These are phyloP conservation scores for Pichia sp. DNA, from an alignment of 1,139 yeast species.

Conservation along the genomic window DNA sequence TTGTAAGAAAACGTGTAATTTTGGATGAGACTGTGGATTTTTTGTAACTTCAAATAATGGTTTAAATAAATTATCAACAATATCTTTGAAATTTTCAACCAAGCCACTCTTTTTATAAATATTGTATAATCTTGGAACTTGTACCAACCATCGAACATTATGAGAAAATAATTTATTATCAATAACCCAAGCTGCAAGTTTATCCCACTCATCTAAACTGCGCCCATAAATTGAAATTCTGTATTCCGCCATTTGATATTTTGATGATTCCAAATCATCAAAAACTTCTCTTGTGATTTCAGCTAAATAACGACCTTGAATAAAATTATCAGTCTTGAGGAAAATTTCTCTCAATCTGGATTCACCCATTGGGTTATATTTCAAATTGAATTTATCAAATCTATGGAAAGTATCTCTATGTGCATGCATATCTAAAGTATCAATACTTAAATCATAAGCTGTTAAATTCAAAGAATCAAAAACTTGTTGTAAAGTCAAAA, in stretches of 20 bases:
- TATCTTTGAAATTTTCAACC: slow-evolving; percentile 67
- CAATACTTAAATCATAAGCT: slow-evolving; percentile 92
- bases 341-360: slow-evolving; percentile 94
- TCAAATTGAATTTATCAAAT: slow-evolving; percentile 93
- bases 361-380: slow-evolving; percentile 97
- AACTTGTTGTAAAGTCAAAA: slow-evolving; percentile 80
- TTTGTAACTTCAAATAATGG: slow-evolving; percentile 91
- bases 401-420: slow-evolving; percentile 97
- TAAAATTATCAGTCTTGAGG: slow-evolving; percentile 89
- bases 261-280: slow-evolving; percentile 87
- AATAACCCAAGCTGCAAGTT: slow-evolving; percentile 88
- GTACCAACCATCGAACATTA: slow-evolving; percentile 95
- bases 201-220: slow-evolving; percentile 88
- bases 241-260: slow-evolving; percentile 95
- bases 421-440: slow-evolving; percentile 98
- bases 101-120: slow-evolving; percentile 74
- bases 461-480: slow-evolving; percentile 84
- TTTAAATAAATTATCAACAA: slow-evolving; percentile 68
- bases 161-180: slow-evolving; percentile 89
- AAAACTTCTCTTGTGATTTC: slow-evolving; percentile 91
- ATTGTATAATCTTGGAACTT: slow-evolving; percentile 90
- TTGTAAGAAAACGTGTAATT: slow-evolving; percentile 78
- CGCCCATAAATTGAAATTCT: slow-evolving; percentile 94
- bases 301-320: slow-evolving; percentile 83
- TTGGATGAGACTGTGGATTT: slow-evolving; percentile 82